Conservation (phyloP, 495 filamentous ascomycete species). For the Lophiostoma macrostomum region DNA sequence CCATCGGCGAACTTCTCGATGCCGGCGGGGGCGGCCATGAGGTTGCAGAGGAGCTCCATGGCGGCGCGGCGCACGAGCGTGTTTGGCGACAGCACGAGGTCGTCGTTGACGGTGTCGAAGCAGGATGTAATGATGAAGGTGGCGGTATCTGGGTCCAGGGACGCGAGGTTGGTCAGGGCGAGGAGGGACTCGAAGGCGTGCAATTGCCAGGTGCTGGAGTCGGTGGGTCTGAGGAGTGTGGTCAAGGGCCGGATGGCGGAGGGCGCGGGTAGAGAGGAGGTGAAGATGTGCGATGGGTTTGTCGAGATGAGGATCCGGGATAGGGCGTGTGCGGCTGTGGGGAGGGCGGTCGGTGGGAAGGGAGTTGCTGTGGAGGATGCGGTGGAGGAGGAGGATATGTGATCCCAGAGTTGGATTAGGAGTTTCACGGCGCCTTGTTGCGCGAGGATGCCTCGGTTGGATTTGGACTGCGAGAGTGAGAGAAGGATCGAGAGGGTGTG, state of each 20-base stretch:
- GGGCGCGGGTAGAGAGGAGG: slow-evolving; percentile 67
- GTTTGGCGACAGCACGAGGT: slow-evolving; percentile 75
- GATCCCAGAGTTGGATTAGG: slow-evolving; percentile 63
- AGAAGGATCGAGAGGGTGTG: slow-evolving; percentile 73
- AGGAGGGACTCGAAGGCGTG: slow-evolving; percentile 86
- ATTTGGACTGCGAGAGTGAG: slow-evolving; percentile 66
- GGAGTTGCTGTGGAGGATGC: slow-evolving; percentile 1
- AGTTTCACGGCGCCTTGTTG: slow-evolving; percentile 91
- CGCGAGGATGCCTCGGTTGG: slow-evolving; percentile 71
- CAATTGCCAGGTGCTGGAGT: slow-evolving; percentile 69
- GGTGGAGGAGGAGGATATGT: slow-evolving; percentile 48
- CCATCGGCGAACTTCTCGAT: slow-evolving; percentile 73
- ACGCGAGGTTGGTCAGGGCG: slow-evolving; percentile 90
- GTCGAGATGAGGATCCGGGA: slow-evolving; percentile 89
- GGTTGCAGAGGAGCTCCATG: slow-evolving; percentile 87
- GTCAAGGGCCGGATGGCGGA: slow-evolving; percentile 77
- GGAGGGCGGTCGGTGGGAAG: slow-evolving; percentile 40
- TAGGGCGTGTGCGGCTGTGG: slow-evolving; percentile 75
- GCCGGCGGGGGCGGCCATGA: slow-evolving; percentile 74
- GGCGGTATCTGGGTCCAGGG: slow-evolving; percentile 64
- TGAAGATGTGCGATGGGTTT: slow-evolving; percentile 82
- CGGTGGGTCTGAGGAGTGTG: slow-evolving; percentile 61
- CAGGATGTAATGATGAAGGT: slow-evolving; percentile 67
- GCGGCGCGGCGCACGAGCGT: slow-evolving; percentile 74
- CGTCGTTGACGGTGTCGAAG: slow-evolving; percentile 68